Conservation (phyloP, 129 eudicot species). For the Rutidosis leptorrhynchoides region DNA sequence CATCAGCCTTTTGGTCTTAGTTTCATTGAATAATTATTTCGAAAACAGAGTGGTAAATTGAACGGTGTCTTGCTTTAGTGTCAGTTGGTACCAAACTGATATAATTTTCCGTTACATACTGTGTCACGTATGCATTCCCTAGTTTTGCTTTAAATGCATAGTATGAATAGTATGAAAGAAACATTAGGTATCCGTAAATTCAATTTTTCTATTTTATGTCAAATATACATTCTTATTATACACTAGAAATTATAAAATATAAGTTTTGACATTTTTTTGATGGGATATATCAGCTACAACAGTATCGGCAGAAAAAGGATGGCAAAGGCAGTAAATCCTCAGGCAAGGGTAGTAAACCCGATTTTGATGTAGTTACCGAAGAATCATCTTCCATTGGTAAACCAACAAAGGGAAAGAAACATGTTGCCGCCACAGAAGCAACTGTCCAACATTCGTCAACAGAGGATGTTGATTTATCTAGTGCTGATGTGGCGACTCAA, state of each 20-base stretch:
- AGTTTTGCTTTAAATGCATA: slow-evolving; percentile 8
- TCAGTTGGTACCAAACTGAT: background rate
- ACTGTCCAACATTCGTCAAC: background rate
- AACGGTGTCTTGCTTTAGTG: background rate
- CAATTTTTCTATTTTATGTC: background rate
- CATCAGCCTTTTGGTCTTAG: slow-evolving; percentile 14
- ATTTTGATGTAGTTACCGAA: slow-evolving; percentile 33
- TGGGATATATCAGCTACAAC: slow-evolving; percentile 70
- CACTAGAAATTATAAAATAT: slow-evolving; percentile 7
- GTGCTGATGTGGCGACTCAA: slow-evolving; percentile 9
- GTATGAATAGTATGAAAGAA: slow-evolving; percentile 8
- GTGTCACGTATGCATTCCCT: background rate
- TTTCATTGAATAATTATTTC: background rate
- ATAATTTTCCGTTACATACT: background rate
- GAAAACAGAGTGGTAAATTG: slow-evolving; percentile 4
- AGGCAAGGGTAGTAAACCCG: slow-evolving; percentile 64
- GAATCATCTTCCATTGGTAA: slow-evolving; percentile 36
- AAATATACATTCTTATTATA: background rate
- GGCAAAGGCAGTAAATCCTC: slow-evolving; percentile 73
- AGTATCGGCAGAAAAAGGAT: slow-evolving; percentile 88
- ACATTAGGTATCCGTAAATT: background rate
- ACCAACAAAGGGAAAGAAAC: slow-evolving; percentile 29
- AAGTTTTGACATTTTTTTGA: slow-evolving; percentile 4
- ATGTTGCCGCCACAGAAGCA: slow-evolving; percentile 25
- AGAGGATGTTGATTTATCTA: slow-evolving; percentile 32